Evolutionary conservation across 768 basidiomycete genomes (phyloP).

Genomic region (Leccinum ochraceum): DNA sequence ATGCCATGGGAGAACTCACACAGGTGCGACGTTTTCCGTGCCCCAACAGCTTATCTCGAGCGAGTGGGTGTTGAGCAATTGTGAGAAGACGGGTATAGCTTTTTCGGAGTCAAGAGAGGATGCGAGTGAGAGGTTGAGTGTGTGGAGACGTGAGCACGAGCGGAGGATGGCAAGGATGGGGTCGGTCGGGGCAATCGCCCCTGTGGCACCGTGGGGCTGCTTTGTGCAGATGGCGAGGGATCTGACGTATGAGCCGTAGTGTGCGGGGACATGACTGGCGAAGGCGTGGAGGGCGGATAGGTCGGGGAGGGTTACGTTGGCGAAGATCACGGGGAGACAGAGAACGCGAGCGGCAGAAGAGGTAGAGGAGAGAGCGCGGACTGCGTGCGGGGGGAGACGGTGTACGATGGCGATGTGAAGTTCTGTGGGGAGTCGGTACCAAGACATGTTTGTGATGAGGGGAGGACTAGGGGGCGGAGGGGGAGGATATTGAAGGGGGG

Average conservation of each 20-base stretch:
- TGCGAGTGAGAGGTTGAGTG: conserved; percentile 31
- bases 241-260: conserved; percentile 53
- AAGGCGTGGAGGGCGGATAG: conserved; percentile 52
- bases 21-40: conserved; percentile 35
- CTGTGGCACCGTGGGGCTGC: conserved; percentile 32
- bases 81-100: conserved; percentile 25
- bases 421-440: conserved; percentile 64
- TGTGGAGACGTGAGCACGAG: conserved; percentile 45
- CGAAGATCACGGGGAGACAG: conserved; percentile 61
- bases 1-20: conserved; percentile 33
- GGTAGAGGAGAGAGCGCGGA: conserved; percentile 49
- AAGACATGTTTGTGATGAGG: conserved; percentile 30
- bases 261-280: conserved; percentile 54
- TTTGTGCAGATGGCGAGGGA: conserved; percentile 48
- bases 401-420: conserved; percentile 62
- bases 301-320: conserved; percentile 51
- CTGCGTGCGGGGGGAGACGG: conserved; percentile 45
- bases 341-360: conserved; percentile 51
- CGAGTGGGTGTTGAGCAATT: conserved; percentile 17
- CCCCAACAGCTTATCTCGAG: conserved; percentile 28
- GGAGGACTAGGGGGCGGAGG: background rate
- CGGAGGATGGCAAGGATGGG: conserved; percentile 51
- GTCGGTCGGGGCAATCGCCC: conserved; percentile 41
- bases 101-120: conserved; percentile 21
- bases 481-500: background rate